Conservation (phyloP, 306 rosid genomes). For the Pachyrhizus erosus region DNA sequence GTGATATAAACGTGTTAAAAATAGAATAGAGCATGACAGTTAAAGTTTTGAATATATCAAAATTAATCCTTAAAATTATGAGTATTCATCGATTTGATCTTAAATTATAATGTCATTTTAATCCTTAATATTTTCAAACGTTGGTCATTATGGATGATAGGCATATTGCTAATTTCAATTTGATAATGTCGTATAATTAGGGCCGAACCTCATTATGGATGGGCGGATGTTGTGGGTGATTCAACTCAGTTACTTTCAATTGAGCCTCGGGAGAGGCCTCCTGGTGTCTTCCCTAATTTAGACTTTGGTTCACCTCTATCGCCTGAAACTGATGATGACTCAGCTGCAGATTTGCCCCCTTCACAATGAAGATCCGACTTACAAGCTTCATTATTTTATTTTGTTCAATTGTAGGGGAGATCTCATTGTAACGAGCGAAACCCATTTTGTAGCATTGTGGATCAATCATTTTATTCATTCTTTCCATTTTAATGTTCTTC, state of each 20-base stretch:
- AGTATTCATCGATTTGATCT: not conserved
- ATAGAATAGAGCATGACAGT: not conserved
- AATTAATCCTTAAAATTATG: not conserved
- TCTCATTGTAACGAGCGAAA: slow-evolving; percentile 36
- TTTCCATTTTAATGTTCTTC: slow-evolving; percentile 46
- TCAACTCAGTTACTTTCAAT: slow-evolving; percentile 89
- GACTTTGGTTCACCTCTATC: slow-evolving; percentile 67
- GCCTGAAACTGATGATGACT: slow-evolving; percentile 47
- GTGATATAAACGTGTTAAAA: not conserved
- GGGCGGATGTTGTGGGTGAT: slow-evolving; percentile 97
- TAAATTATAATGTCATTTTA: not conserved
- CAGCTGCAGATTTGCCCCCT: slow-evolving; percentile 61
- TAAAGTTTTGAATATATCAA: not conserved
- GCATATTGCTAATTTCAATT: slow-evolving; percentile 23
- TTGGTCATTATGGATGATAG: not conserved
- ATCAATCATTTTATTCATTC: slow-evolving; percentile 71
- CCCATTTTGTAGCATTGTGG: slow-evolving; percentile 42
- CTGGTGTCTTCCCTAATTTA: slow-evolving; percentile 76
- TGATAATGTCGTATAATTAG: slow-evolving; percentile 50
- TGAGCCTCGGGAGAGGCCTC: slow-evolving; percentile 80
- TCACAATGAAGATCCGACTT: slow-evolving; percentile 51
- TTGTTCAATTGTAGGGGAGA: slow-evolving; percentile 34
- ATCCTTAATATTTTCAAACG: not conserved
- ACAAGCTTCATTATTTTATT: slow-evolving; percentile 32
- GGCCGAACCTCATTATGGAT: slow-evolving; percentile 97